phyloP scores from a whole-genome alignment of 108 stramenopile genomes.

The Nitzschia sp. region DNA sequence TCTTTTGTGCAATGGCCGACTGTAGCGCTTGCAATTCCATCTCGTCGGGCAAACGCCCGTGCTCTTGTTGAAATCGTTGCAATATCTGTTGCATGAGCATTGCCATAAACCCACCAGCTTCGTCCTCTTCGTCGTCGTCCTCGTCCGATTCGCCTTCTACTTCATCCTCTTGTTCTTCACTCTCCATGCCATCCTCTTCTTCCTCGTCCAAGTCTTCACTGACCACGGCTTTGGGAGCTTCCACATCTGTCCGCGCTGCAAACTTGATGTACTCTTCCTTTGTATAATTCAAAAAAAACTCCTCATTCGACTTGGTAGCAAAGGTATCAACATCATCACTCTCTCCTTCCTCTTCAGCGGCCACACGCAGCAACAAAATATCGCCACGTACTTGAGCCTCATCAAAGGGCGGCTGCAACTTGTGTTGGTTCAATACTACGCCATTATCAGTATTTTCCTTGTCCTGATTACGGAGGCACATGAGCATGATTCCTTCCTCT shows the following conservation, averaged over 20 bases:
- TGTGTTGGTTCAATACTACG: constrained; percentile 35
- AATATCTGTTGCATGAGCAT: constrained; percentile 74
- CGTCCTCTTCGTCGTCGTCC: constrained; percentile 59
- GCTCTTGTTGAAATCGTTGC: constrained; percentile 74
- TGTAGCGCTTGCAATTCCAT: constrained; percentile 75
- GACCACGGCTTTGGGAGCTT: constrained; percentile 1
- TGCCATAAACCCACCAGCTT: constrained; percentile 73
- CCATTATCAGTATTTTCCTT: not conserved
- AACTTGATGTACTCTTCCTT: constrained; percentile 73
- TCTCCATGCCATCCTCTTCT: constrained; percentile 41
- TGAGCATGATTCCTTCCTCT: constrained; percentile 79
- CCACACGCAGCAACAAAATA: constrained; percentile 79
- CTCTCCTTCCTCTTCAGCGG: constrained; percentile 25
- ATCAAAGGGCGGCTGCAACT: constrained; percentile 82
- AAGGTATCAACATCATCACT: not conserved
- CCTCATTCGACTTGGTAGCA: constrained; percentile 49
- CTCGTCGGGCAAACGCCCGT: constrained; percentile 81
- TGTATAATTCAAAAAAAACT: constrained; percentile 89
- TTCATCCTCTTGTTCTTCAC: constrained; percentile 51
- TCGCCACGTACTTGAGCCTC: constrained; percentile 66
- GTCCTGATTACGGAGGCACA: constrained; percentile 25
- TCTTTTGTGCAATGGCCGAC: constrained; percentile 64
- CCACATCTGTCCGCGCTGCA: constrained; percentile 76
- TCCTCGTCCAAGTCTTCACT: constrained; percentile 15
- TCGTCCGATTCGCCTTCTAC: constrained; percentile 34